A percentile compares a stretch with the other conserved stretches of the same genome.
These are phyloP conservation scores for Haplosporangium sp. DNA, from an alignment of 371 early-diverging fungal species.

Conservation along the genomic window DNA sequence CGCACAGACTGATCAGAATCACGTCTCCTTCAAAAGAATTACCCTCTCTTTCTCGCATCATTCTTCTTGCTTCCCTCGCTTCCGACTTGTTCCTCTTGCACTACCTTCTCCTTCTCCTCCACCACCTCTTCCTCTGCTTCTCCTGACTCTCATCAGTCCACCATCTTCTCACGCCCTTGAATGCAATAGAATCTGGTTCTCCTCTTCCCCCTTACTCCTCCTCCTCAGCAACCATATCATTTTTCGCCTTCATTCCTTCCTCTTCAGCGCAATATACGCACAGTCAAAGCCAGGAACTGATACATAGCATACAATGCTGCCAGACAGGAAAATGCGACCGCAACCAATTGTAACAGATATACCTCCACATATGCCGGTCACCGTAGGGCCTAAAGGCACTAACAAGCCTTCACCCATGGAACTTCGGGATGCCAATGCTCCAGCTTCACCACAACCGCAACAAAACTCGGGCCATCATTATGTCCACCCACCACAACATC, in stretches of 20 bases:
- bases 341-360: constrained; percentile 26
- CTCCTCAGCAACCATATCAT: too few species aligned
- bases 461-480: constrained; percentile 26
- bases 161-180: too few species aligned
- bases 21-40: neutral
- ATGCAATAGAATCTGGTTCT: too few species aligned
- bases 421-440: constrained; percentile 28
- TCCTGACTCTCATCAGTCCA: constrained; percentile 2
- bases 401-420: constrained; percentile 6
- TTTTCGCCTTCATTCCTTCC: too few species aligned
- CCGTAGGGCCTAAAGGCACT: constrained; percentile 2
- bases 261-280: neutral
- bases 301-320: constrained; percentile 13
- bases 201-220: too few species aligned
- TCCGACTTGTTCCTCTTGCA: constrained; percentile 5
- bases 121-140: neutral
- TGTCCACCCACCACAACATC: constrained; percentile 12
- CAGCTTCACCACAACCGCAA: constrained; percentile 39
- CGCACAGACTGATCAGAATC: constrained; percentile 4
- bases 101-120: neutral
- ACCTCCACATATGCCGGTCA: constrained; percentile 26
- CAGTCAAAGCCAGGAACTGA: neutral
- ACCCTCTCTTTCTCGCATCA: neutral
- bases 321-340: constrained; percentile 28
- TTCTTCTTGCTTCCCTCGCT: constrained; percentile 2